Conservation (phyloP, 73 alveolate species). For the Symbiodinium natans region DNA sequence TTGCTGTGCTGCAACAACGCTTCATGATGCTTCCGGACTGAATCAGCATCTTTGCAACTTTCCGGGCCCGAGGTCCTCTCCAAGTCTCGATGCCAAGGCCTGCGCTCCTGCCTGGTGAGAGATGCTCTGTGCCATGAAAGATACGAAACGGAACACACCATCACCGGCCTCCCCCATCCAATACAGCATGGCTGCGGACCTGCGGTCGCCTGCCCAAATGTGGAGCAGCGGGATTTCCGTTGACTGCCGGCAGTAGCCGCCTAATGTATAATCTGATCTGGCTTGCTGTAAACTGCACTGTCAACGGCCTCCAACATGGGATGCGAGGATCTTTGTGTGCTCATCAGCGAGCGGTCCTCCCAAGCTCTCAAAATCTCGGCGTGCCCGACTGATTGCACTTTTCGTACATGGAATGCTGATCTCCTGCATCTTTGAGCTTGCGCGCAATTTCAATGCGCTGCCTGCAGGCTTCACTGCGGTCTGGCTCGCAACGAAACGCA, state of each 20-base stretch:
- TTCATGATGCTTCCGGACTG: no score
- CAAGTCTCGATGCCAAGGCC: background rate
- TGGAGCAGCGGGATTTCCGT: background rate
- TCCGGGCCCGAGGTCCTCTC: background rate
- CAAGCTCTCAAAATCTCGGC: no score
- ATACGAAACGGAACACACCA: background rate
- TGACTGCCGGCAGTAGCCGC: no score
- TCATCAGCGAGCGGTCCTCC: background rate
- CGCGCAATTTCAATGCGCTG: background rate
- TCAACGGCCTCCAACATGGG: background rate
- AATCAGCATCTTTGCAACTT: no score
- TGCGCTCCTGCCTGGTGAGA: slow-evolving; percentile 1
- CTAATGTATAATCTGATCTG: no score
- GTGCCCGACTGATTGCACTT: no score
- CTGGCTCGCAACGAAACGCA: no score
- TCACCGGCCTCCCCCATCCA: background rate
- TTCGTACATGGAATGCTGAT: background rate
- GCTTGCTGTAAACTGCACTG: no score
- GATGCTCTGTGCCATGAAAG: background rate
- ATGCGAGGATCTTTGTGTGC: background rate
- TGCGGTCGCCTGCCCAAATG: background rate
- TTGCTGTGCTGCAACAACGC: no score
- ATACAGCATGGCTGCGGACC: background rate
- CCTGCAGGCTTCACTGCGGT: background rate
- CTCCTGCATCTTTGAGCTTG: slow-evolving; percentile 4